These are phyloP conservation scores for Malus hybrid DNA, from an alignment of 331 rosid genomes.

Conservation along the genomic window DNA sequence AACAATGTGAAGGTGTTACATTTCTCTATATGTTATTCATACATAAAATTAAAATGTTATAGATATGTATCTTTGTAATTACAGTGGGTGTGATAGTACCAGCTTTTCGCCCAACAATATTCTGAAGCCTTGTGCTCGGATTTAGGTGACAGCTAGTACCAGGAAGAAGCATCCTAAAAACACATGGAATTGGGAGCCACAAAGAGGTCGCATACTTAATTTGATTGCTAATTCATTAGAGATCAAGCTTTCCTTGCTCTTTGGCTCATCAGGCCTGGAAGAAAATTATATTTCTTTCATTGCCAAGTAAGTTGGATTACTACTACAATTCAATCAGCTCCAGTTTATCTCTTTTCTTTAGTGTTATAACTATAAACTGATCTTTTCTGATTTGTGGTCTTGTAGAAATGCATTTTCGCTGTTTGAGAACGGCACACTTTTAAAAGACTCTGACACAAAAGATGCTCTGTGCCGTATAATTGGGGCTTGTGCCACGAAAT, in stretches of 20 bases:
- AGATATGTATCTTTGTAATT: not conserved
- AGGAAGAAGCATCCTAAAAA: constrained; percentile 58
- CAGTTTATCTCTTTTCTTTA: not conserved
- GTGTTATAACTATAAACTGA: constrained; percentile 8
- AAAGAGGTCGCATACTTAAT: constrained; percentile 67
- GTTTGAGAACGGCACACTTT: constrained; percentile 60
- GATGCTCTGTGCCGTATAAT: constrained; percentile 79
- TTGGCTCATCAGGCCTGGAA: constrained; percentile 65
- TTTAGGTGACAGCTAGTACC: constrained; percentile 47
- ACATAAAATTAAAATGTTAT: not conserved
- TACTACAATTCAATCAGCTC: not conserved
- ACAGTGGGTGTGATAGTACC: not conserved
- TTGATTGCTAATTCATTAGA: constrained; percentile 90
- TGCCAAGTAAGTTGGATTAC: constrained; percentile 49
- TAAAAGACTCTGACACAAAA: constrained; percentile 67
- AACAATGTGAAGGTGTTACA: constrained; percentile 44
- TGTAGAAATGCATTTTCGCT: constrained; percentile 59
- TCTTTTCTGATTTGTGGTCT: constrained; percentile 5
- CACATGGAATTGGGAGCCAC: constrained; percentile 90
- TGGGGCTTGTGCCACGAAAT: constrained; percentile 87
- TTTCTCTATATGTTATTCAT: not conserved
- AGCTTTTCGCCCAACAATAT: not conserved
- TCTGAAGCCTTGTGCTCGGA: constrained; percentile 12
- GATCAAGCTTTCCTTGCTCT: constrained; percentile 70
- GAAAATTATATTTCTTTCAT: constrained; percentile 74